Conservation (phyloP, 805 yeast genomes). For the Sugiyamaella smithiae region DNA sequence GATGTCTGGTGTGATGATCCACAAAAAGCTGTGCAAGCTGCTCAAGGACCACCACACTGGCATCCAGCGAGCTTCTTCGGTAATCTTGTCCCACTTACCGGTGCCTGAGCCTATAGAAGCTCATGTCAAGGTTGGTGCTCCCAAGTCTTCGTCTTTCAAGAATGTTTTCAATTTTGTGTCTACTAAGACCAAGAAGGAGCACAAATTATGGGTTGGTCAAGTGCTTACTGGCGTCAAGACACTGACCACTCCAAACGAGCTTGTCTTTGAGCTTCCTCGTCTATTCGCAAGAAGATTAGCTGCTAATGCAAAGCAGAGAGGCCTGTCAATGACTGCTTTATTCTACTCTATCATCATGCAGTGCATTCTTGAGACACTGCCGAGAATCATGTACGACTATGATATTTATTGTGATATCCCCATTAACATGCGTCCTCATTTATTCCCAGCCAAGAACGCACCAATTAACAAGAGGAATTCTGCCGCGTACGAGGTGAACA, state of each 20-base stretch:
- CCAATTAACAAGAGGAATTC: neutral
- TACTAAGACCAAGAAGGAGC: neutral
- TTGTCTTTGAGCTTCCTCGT: conserved; percentile 11
- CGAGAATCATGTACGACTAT: conserved; percentile 6
- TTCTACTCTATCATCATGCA: conserved; percentile 13
- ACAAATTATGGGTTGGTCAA: neutral
- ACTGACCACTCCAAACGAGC: neutral
- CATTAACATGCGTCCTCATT: conserved; percentile 5
- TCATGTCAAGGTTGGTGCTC: neutral
- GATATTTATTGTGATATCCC: conserved; percentile 1
- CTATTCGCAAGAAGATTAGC: neutral
- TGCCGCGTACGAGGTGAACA: neutral
- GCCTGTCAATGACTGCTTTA: conserved; percentile 6
- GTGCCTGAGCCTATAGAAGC: neutral
- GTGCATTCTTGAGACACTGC: conserved; percentile 4
- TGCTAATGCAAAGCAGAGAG: conserved; percentile 9
- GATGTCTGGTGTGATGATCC: conserved; percentile 19
- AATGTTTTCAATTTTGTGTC: neutral
- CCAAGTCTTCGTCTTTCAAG: neutral
- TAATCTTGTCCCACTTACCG: neutral
- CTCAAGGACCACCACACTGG: neutral
- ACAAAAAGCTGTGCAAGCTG: conserved; percentile 12
- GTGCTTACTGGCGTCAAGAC: neutral
- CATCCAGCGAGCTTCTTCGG: neutral
- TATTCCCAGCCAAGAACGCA: neutral